phyloP scores from a whole-genome alignment of 768 basidiomycete species.

The Punctularia strigosozonata region DNA sequence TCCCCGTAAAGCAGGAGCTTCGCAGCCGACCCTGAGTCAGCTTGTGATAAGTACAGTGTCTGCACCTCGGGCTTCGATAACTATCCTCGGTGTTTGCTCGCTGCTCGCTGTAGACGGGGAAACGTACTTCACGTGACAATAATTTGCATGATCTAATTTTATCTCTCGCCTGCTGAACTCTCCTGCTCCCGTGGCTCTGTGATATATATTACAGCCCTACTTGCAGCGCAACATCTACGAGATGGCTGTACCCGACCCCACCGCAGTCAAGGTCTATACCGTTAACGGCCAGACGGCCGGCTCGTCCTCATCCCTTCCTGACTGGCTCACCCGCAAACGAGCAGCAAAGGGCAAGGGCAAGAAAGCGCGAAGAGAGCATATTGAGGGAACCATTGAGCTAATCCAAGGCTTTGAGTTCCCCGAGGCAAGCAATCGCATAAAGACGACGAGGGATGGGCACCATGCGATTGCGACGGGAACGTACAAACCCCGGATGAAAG shows the following conservation, averaged over 20 bases:
- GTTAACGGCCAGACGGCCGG: constrained; percentile 87
- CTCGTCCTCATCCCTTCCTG: constrained; percentile 84
- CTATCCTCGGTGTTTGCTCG: too few species aligned
- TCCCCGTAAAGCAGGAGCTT: too few species aligned
- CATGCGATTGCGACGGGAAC: constrained; percentile 91
- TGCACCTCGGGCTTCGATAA: too few species aligned
- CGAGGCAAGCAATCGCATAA: constrained; percentile 87
- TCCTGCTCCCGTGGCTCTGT: not conserved
- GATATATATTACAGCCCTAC: not conserved
- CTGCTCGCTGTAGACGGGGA: too few species aligned
- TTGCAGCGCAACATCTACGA: constrained; percentile 8
- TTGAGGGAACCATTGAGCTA: constrained; percentile 80
- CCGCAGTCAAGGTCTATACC: constrained; percentile 77
- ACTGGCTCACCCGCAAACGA: constrained; percentile 80
- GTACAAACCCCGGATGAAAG: constrained; percentile 95
- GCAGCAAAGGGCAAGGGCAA: constrained; percentile 55
- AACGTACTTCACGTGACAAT: not conserved
- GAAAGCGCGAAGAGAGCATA: constrained; percentile 53
- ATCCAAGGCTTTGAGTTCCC: constrained; percentile 97
- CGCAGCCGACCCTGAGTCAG: too few species aligned
- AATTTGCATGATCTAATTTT: not conserved
- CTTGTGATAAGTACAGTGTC: too few species aligned
- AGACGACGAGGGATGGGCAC: constrained; percentile 83
- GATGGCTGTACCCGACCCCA: constrained; percentile 20
- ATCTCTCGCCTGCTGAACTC: not conserved